Conservation (phyloP, 2,329 filamentous ascomycete genomes). For the Cladosporium sp. region DNA sequence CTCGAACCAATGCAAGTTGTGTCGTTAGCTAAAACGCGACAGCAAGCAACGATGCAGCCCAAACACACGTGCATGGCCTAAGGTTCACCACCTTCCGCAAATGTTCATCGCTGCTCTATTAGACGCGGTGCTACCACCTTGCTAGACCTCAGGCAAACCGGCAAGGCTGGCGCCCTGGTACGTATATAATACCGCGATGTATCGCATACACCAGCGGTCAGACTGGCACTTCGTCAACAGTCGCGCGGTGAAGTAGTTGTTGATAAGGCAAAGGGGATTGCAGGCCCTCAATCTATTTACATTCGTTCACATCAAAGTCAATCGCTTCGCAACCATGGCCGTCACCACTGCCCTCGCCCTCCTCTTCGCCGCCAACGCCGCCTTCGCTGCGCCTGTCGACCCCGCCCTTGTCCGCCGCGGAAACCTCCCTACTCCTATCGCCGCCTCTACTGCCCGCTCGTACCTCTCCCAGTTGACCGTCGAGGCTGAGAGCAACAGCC, state of each 20-base stretch:
- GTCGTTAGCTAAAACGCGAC: not conserved
- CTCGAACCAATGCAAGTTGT: conserved; percentile 5
- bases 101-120: not conserved
- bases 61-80: conserved; percentile 6
- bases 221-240: no score
- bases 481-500: conserved; percentile 23
- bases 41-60: conserved; percentile 5
- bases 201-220: no score
- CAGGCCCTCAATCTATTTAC: not conserved
- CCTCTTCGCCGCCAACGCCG: conserved; percentile 17
- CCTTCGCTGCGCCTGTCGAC: conserved; percentile 21
- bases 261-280: no score
- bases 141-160: no score
- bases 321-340: conserved; percentile 15
- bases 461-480: conserved; percentile 24
- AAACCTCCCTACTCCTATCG: conserved; percentile 25
- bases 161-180: no score
- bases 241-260: no score
- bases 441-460: conserved; percentile 23
- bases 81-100: not conserved
- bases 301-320: not conserved
- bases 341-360: conserved; percentile 17
- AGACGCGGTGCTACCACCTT: not conserved
- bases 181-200: no score
- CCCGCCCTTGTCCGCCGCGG: conserved; percentile 18